Evolutionary conservation across 164 flowering plant genomes (phyloP).

Genomic region (Dillenia suffruticosa): DNA sequence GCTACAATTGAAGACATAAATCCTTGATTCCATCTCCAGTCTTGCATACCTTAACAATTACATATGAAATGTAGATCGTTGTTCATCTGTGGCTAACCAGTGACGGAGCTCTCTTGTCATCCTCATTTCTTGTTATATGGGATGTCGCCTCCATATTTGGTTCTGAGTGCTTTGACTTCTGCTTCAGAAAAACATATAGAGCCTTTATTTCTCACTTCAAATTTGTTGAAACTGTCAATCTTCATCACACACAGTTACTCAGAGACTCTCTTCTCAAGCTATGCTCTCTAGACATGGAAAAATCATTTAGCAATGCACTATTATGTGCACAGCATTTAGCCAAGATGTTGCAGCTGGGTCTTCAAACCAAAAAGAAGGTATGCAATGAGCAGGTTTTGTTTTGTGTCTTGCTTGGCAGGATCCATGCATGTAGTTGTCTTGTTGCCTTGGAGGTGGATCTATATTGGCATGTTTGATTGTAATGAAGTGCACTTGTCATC

Average conservation of each 20-base stretch:
- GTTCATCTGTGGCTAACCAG: constrained; percentile 88
- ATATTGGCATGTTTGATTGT: background rate
- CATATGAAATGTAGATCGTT: constrained; percentile 48
- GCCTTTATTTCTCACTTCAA: constrained; percentile 57
- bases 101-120: constrained; percentile 41
- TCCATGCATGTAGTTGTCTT: background rate
- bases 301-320: constrained; percentile 45
- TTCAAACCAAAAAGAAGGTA: constrained; percentile 71
- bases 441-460: background rate
- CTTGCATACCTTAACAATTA: background rate
- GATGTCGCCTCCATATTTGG: constrained; percentile 42
- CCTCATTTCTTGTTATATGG: constrained; percentile 48
- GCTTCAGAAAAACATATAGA: constrained; percentile 52
- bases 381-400: background rate
- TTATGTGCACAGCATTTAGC: constrained; percentile 54
- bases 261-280: constrained; percentile 59
- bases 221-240: constrained; percentile 42
- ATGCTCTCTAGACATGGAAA: constrained; percentile 64
- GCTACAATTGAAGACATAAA: too few relatives aligned
- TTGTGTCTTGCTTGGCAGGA: background rate
- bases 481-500: background rate
- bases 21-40: too few relatives aligned
- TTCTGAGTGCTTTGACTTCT: constrained; percentile 45
- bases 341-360: constrained; percentile 56
- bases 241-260: constrained; percentile 48